Evolutionary conservation across 768 basidiomycete genomes (phyloP).

Genomic region (Epithele typhae): DNA sequence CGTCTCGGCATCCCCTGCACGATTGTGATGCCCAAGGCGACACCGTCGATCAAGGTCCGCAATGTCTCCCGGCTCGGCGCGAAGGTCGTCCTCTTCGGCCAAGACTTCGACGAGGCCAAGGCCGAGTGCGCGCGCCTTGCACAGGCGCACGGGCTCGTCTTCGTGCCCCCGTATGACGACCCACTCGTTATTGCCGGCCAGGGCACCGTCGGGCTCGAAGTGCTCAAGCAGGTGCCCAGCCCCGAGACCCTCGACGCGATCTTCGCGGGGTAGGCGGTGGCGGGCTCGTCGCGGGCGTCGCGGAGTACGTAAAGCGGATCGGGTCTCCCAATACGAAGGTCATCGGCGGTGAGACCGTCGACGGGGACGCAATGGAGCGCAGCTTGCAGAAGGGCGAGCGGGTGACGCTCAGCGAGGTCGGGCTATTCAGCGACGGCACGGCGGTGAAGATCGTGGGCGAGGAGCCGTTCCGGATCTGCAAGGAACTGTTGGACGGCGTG

Average conservation of each 20-base stretch:
- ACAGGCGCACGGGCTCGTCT: conserved; percentile 66
- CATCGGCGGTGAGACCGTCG: conserved; percentile 89
- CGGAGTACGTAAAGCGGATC: conserved; percentile 89
- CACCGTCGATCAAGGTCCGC: conserved; percentile 92
- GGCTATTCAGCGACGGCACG: conserved; percentile 96
- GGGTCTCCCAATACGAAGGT: conserved; percentile 80
- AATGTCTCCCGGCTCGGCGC: conserved; percentile 95
- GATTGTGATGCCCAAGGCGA: conserved; percentile 97
- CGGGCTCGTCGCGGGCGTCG: conserved; percentile 86
- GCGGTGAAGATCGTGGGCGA: conserved; percentile 94
- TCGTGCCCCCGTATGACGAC: conserved; percentile 97
- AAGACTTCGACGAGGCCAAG: conserved; percentile 96
- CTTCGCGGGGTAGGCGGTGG: conserved; percentile 94
- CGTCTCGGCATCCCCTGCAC: conserved; percentile 89
- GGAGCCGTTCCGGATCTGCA: conserved; percentile 92
- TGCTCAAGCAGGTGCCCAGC: conserved; percentile 81
- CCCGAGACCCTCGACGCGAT: conserved; percentile 78
- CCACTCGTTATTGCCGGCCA: conserved; percentile 97
- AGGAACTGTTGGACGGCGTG: conserved; percentile 75
- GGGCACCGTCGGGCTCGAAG: conserved; percentile 92
- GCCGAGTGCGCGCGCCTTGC: conserved; percentile 88
- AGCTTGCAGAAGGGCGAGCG: conserved; percentile 81
- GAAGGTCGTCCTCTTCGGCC: conserved; percentile 88
- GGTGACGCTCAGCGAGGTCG: conserved; percentile 82
- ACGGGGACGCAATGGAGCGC: conserved; percentile 90